phyloP scores from a whole-genome alignment of 441 rosid genomes.

The Lepidium campestre region DNA sequence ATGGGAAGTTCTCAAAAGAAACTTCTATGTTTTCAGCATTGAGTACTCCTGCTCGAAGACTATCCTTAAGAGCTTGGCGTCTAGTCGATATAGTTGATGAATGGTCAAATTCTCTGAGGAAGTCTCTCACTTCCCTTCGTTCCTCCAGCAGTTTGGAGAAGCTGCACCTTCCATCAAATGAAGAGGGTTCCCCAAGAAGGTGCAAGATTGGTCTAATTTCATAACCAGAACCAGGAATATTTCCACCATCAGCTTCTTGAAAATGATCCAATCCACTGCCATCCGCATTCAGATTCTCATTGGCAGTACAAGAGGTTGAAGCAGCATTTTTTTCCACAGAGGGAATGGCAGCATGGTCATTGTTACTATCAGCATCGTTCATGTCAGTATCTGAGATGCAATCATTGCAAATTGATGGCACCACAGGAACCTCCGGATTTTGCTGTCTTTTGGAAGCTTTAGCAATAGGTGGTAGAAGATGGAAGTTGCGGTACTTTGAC shows the following conservation, averaged over 20 bases:
- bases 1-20: slow-evolving; percentile 85
- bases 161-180: slow-evolving; percentile 47
- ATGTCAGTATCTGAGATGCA: slow-evolving; percentile 55
- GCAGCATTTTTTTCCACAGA: slow-evolving; percentile 49
- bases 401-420: slow-evolving; percentile 60
- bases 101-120: slow-evolving; percentile 48
- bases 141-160: slow-evolving; percentile 66
- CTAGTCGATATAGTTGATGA: slow-evolving; percentile 50
- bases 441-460: slow-evolving; percentile 46
- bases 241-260: slow-evolving; percentile 48
- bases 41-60: slow-evolving; percentile 63
- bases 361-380: slow-evolving; percentile 57
- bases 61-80: slow-evolving; percentile 68
- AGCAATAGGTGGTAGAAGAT: slow-evolving; percentile 53
- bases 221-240: slow-evolving; percentile 45
- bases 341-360: slow-evolving; percentile 48
- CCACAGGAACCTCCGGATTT: slow-evolving; percentile 49
- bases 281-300: slow-evolving; percentile 50
- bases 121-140: slow-evolving; percentile 44
- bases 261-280: slow-evolving; percentile 49
- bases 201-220: slow-evolving; percentile 63
- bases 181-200: slow-evolving; percentile 58
- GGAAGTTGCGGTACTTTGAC: slow-evolving; percentile 55
- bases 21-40: slow-evolving; percentile 62
- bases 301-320: slow-evolving; percentile 47